Base-by-base conservation (phyloP, 495 filamentous ascomycete species). In the Neurospora sp. region DNA sequence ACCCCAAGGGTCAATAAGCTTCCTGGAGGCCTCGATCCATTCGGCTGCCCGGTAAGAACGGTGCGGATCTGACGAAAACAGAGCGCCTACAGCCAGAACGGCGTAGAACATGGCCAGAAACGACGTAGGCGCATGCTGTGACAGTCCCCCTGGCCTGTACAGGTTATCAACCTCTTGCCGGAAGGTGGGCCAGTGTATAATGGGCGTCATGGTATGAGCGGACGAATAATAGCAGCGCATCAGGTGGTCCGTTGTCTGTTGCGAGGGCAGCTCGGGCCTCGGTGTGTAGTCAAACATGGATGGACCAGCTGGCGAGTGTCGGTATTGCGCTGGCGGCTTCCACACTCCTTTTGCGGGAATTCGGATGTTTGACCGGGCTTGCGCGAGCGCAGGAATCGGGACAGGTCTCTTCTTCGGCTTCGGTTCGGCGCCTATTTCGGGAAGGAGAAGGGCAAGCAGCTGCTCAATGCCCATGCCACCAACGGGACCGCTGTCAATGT, bases 121-220 rank as follows among this genome's bases (percentile, higher is more conserved):
- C 70, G 91, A 88, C 22, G 53, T 65, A 65, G 53, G 53, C 22
- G 35, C 53, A 65, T 65, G 53, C 41, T 88, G 87, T 9, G 89
- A 85, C n/a, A 89, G 87, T 59, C 87, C 84, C 16, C 90, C 90
- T 35, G 84, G 81, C 61, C 86, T 89, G 81, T 98, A 98, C 22
- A 95, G 84, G 20, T 87, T 83, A 41, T 97, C 93, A 75, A 94
- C 93, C 69, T 93, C 88, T 70, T 87, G 83, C 70, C 88, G 83
- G 77, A 99, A 97, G 9, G 86, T 90, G 6, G 92, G 91, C 96
- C 94, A 98, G 81, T 98, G 93, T 18, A 98, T 79, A 69, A 98
- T 88, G 8, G 96, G 96, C 59, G 93, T 88, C 73, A 92, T 88
- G 53, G 89, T 85, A 79, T 98, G 96, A 48, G 93, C 85, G 31